A percentile compares a stretch with the other conserved stretches of the same genome.
These are phyloP conservation scores for Euphrasia confusa DNA, from an alignment of 257 asterid species.

Conservation along the genomic window DNA sequence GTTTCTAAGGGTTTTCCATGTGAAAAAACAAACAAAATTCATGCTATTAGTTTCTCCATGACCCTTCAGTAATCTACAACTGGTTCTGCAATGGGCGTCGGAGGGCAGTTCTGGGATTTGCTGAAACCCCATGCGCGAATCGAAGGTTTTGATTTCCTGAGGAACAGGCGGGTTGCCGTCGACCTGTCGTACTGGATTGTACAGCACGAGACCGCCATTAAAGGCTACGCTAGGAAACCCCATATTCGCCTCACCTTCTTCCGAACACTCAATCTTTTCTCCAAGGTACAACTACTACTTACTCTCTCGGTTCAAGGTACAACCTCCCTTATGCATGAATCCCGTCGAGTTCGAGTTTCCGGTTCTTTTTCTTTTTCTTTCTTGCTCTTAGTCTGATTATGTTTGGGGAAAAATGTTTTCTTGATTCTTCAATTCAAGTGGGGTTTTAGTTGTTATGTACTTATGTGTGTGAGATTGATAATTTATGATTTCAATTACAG, in stretches of 20 bases:
- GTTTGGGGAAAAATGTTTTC: not conserved
- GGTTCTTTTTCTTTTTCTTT: too few species aligned
- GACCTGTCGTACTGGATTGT: conserved; percentile 95
- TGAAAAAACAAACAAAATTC: too few species aligned
- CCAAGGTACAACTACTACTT: conserved; percentile 48
- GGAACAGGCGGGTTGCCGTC: conserved; percentile 91
- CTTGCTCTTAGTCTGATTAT: too few species aligned
- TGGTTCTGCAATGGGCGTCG: conserved; percentile 61
- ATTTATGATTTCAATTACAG: conserved; percentile 42
- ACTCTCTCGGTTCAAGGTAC: conserved; percentile 10
- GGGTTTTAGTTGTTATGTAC: not conserved
- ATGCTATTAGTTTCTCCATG: not conserved
- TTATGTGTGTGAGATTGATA: conserved; percentile 13
- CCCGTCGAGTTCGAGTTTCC: too few species aligned
- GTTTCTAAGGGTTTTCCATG: not conserved
- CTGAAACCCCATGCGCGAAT: conserved; percentile 67
- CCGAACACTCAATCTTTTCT: conserved; percentile 74
- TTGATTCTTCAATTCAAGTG: conserved; percentile 13
- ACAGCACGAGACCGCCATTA: conserved; percentile 87
- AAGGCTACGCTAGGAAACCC: conserved; percentile 57
- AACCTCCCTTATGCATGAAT: conserved; percentile 21
- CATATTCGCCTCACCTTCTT: conserved; percentile 80
- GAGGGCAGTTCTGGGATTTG: conserved; percentile 95
- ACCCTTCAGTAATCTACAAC: conserved; percentile 10
- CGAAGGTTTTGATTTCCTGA: conserved; percentile 84